Evolutionary conservation across 805 yeast genomes (phyloP), one percentile per base, ranked within the genome.

Genomic region (Peterozyma toletana): DNA sequence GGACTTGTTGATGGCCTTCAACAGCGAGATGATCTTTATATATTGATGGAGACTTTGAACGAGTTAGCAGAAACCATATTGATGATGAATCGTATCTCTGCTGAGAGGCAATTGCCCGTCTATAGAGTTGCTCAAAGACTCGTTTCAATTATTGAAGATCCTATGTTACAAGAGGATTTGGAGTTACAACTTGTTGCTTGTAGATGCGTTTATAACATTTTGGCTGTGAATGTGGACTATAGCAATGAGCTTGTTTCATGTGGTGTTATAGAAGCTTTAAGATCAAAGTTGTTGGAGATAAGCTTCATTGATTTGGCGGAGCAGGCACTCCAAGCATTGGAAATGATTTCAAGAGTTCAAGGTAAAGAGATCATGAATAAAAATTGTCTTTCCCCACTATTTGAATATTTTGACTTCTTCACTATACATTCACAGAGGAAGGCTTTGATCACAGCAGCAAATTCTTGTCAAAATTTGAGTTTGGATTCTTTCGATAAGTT

Each of bases 221-320:
- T 88, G 43, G 96, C 88, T 56, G 83, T 84, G 10, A 74, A 82
- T 50, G 78, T 78, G 13, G 83, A 83, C 38, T 76, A 80, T 38
- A 73, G 80, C 6, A 71, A 73, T 42, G 75, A 71, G 33, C 80
- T 87, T 3, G 80, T 87, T 2, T 67, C 73, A 16, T 77, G 77
- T 14, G 83, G 83, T 35, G 83, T 82, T 0, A 73, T 89, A 7
- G 81, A 78, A 37, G 78, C 77, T 0, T 67, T 93, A 21, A 77
- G 83, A 50, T 65, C 70, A 5, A 85, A 84, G 48, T 60, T 93
- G 33, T 55, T 76, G 45, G 95, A 87, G 49, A 82, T 91, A 14
- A 78, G 80, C 43, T 90, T 78, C 56, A 90, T 91, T 43, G 99
- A 91, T 58, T 67, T 91, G 43, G 95, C 96, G 0, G 99, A 91